Evolutionary conservation across 331 rosid species (phyloP), one percentile per base, ranked within the genome.

Genomic region (Rosa hybrid): DNA sequence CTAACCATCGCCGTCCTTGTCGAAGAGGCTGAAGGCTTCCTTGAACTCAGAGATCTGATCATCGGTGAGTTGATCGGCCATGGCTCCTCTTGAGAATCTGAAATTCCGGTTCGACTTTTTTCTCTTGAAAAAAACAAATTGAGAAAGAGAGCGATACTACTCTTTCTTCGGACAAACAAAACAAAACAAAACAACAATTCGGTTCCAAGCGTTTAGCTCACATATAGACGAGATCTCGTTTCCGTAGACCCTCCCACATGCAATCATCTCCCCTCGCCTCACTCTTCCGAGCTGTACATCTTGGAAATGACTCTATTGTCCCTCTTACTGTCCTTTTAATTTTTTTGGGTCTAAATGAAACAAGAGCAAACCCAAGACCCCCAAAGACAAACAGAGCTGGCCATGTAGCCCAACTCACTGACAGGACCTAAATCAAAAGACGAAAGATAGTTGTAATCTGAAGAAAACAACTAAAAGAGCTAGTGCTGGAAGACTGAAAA

Each of bases 1-100:
- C 65, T 59, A 23, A 59, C 65, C 65, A 59, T 59, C 65, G 65
- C 34, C 65, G 30, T 59, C 65, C 34, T 59, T 59, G 65, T 59
- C 65, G 65, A 59, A 59, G 65, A 59, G 65, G 65, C 65, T 59
- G 65, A 59, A 59, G 14, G 65, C 65, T 23, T 59, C 34, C 34
- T 60, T 60, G 67, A 60, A 60, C 67, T 60, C 38, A 8, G 38
- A 60, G 67, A 60, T 60, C 67, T 60, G 67, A 7, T 60, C 67
- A 11, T 60, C 67, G 67, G 67, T 60, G 34, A 60, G 67, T 8
- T 60, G 67, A 60, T 60, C 67, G 34, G 38, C 67, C 38, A 60
- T 21, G 67, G 38, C 50, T n/a, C 12, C 65, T 53, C 18, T 12
- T 5, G 12, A 11, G 72, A 67, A 38, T 20, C 73, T 20, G 17